Percentiles rank a stretch among this genome's conserved stretches.
Conservation (phyloP, 768 basidiomycete genomes). For the Suillus spraguei region DNA sequence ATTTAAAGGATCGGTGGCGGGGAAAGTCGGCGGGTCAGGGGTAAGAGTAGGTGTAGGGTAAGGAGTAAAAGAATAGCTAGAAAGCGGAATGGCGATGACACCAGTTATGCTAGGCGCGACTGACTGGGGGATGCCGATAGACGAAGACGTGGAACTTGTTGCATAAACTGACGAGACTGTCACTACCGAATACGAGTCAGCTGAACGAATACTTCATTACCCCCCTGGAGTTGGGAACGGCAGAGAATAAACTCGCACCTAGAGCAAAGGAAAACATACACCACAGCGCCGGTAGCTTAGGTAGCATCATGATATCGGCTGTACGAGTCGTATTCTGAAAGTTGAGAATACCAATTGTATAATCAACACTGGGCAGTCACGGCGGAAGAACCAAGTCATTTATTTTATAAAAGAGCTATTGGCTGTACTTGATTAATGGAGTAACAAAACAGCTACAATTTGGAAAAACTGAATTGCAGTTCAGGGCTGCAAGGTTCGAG, state of each 20-base stretch:
- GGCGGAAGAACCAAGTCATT: not conserved
- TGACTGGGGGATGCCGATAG: not conserved
- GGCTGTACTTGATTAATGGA: no score
- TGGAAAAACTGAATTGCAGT: no score
- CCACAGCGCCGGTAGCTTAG: not conserved
- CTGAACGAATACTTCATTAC: no score
- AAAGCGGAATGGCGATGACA: slow-evolving; percentile 35
- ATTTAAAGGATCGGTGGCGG: slow-evolving; percentile 48
- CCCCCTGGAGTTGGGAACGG: no score
- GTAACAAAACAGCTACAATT: no score
- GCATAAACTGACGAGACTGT: no score
- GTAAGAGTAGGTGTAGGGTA: slow-evolving; percentile 57
- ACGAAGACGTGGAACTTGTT: not conserved
- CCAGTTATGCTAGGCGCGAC: slow-evolving; percentile 16
- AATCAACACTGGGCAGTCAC: not conserved
- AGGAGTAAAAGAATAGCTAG: slow-evolving; percentile 47
- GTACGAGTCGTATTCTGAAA: not conserved
- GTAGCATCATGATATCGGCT: not conserved
- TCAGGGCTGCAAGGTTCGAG: no score
- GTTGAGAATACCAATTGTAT: not conserved
- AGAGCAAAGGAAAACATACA: not conserved
- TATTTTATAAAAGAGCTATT: not conserved
- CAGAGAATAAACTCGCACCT: not conserved
- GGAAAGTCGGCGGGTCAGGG: slow-evolving; percentile 51
- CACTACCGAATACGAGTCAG: no score